Base-by-base conservation (phyloP, 2,329 filamentous ascomycete genomes). In the Leptographium radiaticola region DNA sequence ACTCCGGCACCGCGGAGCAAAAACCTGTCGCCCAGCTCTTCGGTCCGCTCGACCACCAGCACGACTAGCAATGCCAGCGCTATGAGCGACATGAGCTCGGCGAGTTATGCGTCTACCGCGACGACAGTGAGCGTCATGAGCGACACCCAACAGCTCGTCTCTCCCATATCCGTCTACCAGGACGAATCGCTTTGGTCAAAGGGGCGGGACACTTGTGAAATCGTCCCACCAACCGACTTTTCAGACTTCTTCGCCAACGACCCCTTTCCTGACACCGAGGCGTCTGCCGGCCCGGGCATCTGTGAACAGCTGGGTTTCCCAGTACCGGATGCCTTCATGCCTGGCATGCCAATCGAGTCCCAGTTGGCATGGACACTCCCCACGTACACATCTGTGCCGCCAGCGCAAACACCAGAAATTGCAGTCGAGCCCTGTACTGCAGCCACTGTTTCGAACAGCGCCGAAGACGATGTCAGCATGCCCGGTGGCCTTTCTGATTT, bases 111-210 rank as follows among this genome's bases (percentile, higher is more conserved):
- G 33, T 69, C 63, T 38, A 55, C 47, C 2, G 48, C 46, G 13
- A 60, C 54, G 39, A 47, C 42, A 8, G 49, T 47, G 50, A 67
- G 66, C 61, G 56, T 67, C 11, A 57, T 63, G 45, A 64, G 59
- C 55, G 63, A 62, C 49, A 51, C 44, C 15, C 68, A 62, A 66
- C 54, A 57, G 2, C 66, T 70, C 34, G 68, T 77, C 51, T 77
- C 75, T 8, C 73, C 75, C 11, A 63, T 72, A 40, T 77, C 75
- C 10, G 67, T 68, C 34, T 75, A 67, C 65, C 71, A 69, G 49
- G 40, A 51, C 3, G 63, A 62, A 6, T 60, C 62, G 13, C 75
- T 70, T 12, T 66, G 68, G 58, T 64, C 61, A 16, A 68, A 69
- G 11, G 69, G 65, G 4, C 62, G 70, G 38, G 68, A 74, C 52